These are phyloP conservation scores for Panaeolus cyanescens DNA, from an alignment of 768 basidiomycete genomes.

Conservation along the genomic window DNA sequence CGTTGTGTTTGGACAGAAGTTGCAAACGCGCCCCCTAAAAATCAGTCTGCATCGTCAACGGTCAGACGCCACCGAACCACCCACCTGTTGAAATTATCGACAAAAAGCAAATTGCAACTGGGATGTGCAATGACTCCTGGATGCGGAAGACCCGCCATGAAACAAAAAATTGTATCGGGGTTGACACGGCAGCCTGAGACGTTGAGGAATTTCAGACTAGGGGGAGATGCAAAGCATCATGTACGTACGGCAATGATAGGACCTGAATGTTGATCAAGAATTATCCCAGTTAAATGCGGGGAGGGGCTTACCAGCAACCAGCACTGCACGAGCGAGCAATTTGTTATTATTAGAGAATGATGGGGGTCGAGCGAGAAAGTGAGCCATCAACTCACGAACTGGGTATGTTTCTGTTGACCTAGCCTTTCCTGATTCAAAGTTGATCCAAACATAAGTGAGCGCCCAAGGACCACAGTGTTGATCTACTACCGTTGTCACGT, in stretches of 20 bases:
- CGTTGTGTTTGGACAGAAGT: background rate
- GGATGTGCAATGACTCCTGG: background rate
- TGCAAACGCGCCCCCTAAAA: background rate
- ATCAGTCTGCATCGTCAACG: background rate
- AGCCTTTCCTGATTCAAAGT: too few relatives aligned
- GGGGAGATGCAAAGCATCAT: background rate
- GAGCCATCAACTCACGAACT: background rate
- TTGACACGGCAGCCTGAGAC: background rate
- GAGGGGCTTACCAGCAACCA: background rate
- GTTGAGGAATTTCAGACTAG: background rate
- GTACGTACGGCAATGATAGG: background rate
- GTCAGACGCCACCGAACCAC: background rate
- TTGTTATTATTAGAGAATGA: background rate
- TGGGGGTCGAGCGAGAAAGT: background rate
- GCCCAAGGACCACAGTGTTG: background rate
- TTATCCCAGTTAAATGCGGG: background rate
- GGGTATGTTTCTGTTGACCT: background rate
- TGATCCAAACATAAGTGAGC: too few relatives aligned
- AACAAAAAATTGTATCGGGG: background rate
- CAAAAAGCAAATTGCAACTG: background rate
- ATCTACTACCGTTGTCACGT: background rate
- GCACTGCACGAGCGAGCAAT: too few relatives aligned
- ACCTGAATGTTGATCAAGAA: background rate
- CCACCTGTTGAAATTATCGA: background rate
- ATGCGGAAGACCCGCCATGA: background rate